These are phyloP conservation scores for Gaeumannomyces tritici DNA, from an alignment of 2,329 filamentous ascomycete genomes.

Conservation along the genomic window DNA sequence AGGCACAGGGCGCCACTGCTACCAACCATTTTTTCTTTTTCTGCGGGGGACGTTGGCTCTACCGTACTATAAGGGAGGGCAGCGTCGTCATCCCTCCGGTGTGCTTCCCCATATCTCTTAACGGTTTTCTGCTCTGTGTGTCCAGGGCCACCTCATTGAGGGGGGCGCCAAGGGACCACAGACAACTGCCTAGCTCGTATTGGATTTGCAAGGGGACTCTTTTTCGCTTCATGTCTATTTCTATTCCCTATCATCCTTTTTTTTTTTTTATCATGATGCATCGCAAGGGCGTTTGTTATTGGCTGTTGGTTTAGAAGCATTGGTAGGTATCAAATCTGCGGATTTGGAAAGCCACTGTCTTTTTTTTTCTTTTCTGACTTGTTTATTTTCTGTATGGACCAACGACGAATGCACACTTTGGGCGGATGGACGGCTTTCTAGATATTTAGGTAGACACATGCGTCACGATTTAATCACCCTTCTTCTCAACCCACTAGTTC, in stretches of 20 bases:
- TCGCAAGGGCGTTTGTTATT: neutral
- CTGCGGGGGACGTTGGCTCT: too few species aligned
- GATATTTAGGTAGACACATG: neutral
- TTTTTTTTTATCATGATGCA: neutral
- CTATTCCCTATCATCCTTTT: neutral
- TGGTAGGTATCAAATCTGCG: neutral
- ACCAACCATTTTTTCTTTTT: neutral
- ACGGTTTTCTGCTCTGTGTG: neutral
- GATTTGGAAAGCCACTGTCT: neutral
- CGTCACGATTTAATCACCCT: neutral
- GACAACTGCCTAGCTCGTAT: neutral
- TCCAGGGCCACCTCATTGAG: neutral
- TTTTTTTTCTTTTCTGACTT: neutral
- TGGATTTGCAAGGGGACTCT: neutral
- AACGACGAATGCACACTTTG: neutral
- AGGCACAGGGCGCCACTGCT: neutral
- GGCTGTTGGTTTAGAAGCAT: neutral
- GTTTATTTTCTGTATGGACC: neutral
- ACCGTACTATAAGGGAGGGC: neutral
- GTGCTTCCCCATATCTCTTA: neutral
- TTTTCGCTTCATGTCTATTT: neutral
- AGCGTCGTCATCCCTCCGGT: neutral
- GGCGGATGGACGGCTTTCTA: neutral
- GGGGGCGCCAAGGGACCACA: neutral
- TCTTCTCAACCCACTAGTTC: neutral